These are phyloP conservation scores for Plasmodium berghei DNA, from an alignment of 169 alveolate species.

Conservation along the genomic window DNA sequence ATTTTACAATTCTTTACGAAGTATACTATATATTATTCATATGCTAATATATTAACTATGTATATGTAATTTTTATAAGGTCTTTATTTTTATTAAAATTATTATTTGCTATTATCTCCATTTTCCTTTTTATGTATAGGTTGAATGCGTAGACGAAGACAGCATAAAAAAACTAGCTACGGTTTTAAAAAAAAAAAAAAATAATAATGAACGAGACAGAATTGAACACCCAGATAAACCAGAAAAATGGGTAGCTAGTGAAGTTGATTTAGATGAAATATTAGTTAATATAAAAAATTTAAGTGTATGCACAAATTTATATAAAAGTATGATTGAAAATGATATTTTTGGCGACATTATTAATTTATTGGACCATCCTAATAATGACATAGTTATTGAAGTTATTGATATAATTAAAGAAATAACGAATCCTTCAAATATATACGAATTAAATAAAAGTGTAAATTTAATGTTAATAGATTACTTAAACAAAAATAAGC, in stretches of 20 bases:
- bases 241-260: slow-evolving; percentile 73
- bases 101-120: background rate
- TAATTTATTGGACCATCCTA: slow-evolving; percentile 66
- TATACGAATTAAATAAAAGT: slow-evolving; percentile 50
- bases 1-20: background rate
- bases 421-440: slow-evolving; percentile 67
- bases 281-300: slow-evolving; percentile 57
- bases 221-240: slow-evolving; percentile 75
- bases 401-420: slow-evolving; percentile 70
- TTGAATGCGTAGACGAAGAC: slow-evolving; percentile 68
- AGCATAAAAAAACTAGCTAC: slow-evolving; percentile 64
- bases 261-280: slow-evolving; percentile 75
- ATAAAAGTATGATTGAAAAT: slow-evolving; percentile 62
- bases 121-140: background rate
- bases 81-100: background rate
- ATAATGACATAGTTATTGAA: slow-evolving; percentile 70
- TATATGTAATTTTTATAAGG: background rate
- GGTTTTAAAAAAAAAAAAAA: slow-evolving; percentile 55
- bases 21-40: background rate
- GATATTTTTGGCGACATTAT: slow-evolving; percentile 57
- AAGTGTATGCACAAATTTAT: slow-evolving; percentile 70
- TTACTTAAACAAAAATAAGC: slow-evolving; percentile 51
- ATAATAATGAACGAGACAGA: slow-evolving; percentile 70
- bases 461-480: slow-evolving; percentile 21
- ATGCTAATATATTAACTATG: background rate